Percentiles rank a stretch among this genome's conserved stretches.
phyloP scores from a whole-genome alignment of 2,329 filamentous ascomycete genomes.

The Colletotrichum sp. region DNA sequence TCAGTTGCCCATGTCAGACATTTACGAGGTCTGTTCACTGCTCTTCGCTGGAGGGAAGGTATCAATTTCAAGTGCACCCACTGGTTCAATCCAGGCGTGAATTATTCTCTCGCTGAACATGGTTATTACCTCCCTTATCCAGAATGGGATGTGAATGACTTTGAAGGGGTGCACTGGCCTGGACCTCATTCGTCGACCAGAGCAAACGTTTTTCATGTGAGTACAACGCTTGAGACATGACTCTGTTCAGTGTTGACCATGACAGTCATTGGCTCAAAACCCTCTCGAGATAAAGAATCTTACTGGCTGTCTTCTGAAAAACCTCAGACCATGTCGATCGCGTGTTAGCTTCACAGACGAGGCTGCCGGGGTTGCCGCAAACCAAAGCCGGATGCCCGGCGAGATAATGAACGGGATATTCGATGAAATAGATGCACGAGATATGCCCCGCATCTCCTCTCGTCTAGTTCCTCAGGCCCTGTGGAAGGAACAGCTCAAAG shows the following conservation, averaged over 20 bases:
- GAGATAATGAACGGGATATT: background rate
- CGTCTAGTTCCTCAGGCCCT: background rate
- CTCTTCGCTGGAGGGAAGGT: background rate
- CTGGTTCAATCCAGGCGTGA: background rate
- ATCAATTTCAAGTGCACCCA: background rate
- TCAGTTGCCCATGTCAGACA: background rate
- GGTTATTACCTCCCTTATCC: background rate
- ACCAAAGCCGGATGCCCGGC: background rate
- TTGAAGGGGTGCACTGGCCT: background rate
- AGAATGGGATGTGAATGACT: background rate
- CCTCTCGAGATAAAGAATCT: background rate
- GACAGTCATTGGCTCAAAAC: background rate
- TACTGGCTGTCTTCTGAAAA: background rate
- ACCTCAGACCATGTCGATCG: background rate
- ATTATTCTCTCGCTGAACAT: background rate
- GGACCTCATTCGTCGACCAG: background rate
- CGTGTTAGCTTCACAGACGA: background rate
- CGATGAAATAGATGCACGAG: background rate
- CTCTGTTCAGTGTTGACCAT: accelerated
- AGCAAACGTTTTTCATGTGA: background rate
- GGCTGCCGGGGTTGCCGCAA: background rate
- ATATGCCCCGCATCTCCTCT: background rate
- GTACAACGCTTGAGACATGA: background rate
- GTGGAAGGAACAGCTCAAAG: background rate
- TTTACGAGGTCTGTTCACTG: background rate